Conservation (phyloP, 768 basidiomycete species). For the Hericium erinaceus region DNA sequence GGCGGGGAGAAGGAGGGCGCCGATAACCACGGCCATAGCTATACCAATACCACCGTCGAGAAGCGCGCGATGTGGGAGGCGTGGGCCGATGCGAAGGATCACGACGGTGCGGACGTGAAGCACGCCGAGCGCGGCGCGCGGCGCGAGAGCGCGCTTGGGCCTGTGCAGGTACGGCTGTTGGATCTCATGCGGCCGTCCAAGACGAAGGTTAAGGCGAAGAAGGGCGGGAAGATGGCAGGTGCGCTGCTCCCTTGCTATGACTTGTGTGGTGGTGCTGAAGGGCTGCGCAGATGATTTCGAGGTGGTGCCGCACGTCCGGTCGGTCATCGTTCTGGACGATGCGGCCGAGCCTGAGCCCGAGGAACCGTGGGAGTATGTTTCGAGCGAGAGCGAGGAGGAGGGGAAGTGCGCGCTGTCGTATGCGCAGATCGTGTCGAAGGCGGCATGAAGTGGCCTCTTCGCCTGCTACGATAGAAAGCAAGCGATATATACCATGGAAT, state of each 20-base stretch:
- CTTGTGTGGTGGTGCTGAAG: background rate
- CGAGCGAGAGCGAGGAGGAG: slow-evolving; percentile 28
- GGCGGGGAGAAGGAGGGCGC: background rate
- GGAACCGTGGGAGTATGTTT: slow-evolving; percentile 54
- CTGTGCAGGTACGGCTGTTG: slow-evolving; percentile 15
- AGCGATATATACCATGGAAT: background rate
- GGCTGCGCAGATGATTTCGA: slow-evolving; percentile 44
- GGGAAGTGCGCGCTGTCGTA: slow-evolving; percentile 28
- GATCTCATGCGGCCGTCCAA: slow-evolving; percentile 17
- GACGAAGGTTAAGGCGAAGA: slow-evolving; percentile 24
- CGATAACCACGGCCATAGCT: background rate
- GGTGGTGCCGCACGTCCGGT: slow-evolving; percentile 40
- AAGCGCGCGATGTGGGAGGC: background rate
- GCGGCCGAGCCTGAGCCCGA: slow-evolving; percentile 31
- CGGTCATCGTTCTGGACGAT: slow-evolving; percentile 54
- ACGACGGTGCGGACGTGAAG: slow-evolving; percentile 24
- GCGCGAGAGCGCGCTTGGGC: slow-evolving; percentile 4
- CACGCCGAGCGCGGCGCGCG: slow-evolving; percentile 11
- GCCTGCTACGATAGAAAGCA: background rate
- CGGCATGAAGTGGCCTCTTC: slow-evolving; percentile 8
- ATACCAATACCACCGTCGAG: background rate
- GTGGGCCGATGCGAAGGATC: slow-evolving; percentile 1
- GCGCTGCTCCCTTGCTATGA: slow-evolving; percentile 12
- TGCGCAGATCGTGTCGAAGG: slow-evolving; percentile 25
- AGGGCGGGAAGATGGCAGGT: slow-evolving; percentile 35